A percentile compares a stretch with the other conserved stretches of the same genome.
phyloP scores from a whole-genome alignment of 2,329 filamentous ascomycete genomes.

The Penicillium freii region DNA sequence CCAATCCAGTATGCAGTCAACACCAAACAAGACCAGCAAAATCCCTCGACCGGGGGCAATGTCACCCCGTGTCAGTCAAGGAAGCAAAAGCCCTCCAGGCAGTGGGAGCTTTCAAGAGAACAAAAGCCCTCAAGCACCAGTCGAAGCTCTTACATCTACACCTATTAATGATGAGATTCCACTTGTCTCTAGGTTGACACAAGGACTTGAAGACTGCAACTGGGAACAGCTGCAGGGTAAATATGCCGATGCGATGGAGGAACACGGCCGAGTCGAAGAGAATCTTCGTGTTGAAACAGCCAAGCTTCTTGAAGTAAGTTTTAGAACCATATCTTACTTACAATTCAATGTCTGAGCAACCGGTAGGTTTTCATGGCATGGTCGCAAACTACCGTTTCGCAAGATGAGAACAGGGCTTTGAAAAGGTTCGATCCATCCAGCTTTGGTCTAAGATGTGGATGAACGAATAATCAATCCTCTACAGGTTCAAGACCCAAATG shows the following conservation, averaged over 20 bases:
- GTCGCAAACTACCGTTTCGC: slow-evolving; percentile 68
- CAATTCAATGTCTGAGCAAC: not conserved
- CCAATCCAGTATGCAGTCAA: not conserved
- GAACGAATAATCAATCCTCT: slow-evolving; percentile 4
- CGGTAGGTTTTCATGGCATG: slow-evolving; percentile 73
- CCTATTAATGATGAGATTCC: slow-evolving; percentile 9
- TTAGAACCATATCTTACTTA: not conserved
- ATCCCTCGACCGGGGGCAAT: slow-evolving; percentile 7
- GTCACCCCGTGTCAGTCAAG: slow-evolving; percentile 15
- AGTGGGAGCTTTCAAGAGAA: slow-evolving; percentile 2
- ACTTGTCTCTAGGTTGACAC: slow-evolving; percentile 42
- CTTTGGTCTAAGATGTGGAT: not conserved
- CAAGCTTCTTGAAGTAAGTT: slow-evolving; percentile 60
- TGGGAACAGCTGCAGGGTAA: slow-evolving; percentile 74
- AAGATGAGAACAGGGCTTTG: slow-evolving; percentile 73
- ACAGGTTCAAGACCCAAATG: slow-evolving; percentile 73
- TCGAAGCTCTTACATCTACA: not conserved
- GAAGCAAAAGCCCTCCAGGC: slow-evolving; percentile 8
- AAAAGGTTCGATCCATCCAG: slow-evolving; percentile 59
- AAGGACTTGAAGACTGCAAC: slow-evolving; percentile 60
- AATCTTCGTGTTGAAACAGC: slow-evolving; percentile 66
- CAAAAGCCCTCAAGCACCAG: slow-evolving; percentile 15
- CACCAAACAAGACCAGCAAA: slow-evolving; percentile 6
- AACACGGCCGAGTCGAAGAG: slow-evolving; percentile 63
- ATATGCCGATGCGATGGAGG: slow-evolving; percentile 65